Evolutionary conservation across 441 rosid species (phyloP), one percentile per base, ranked within the genome.

Genomic region (Gossypium trilobum): DNA sequence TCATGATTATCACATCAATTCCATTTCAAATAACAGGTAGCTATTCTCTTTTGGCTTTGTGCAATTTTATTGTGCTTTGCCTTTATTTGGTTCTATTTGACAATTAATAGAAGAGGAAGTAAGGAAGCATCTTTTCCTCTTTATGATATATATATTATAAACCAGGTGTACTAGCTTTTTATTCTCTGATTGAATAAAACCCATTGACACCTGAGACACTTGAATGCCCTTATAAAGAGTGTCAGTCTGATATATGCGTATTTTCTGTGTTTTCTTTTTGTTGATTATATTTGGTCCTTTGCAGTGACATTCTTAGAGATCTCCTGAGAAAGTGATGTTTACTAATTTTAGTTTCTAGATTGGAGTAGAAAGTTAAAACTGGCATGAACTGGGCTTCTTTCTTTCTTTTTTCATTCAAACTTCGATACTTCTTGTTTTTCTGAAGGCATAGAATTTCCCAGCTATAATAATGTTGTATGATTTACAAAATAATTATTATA

Each of bases 1-100:
- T 20, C 99, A 95, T 82, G 98, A 95, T 78, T 95, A 95, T 82
- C 99, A 95, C 81, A 90, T 95, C 79, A 95, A 95, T 82, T 95
- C 99, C 23, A 95, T 95, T 81, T 93, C 99, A 39, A 91, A 83
- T 81, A 95, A 91, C 79, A 95, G 99, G 99, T 93, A 75, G 33
- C 57, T 57, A 51, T 42, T 55, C 61, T 62, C 27, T 64, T 52
- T 63, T 67, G 16, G 27, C 44, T 31, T 17, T 51, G 3, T 50
- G 6, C 10, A 2, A 13, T 46, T 25, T 23, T 23, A 0, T 48
- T 48, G 36, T 48, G 11, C 13, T 66, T 14, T 66, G 55, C 51
- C 9, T 19, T 10, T 36, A 39, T 62, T 39, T 36, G 25, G 27
- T 22, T 66, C 51, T 66, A 66, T 48, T 23, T 66, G 57, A 66